Evolutionary conservation across 1,139 yeast species (phyloP), one percentile per base, ranked within the genome.

Genomic region (Taiozyma sp.): DNA sequence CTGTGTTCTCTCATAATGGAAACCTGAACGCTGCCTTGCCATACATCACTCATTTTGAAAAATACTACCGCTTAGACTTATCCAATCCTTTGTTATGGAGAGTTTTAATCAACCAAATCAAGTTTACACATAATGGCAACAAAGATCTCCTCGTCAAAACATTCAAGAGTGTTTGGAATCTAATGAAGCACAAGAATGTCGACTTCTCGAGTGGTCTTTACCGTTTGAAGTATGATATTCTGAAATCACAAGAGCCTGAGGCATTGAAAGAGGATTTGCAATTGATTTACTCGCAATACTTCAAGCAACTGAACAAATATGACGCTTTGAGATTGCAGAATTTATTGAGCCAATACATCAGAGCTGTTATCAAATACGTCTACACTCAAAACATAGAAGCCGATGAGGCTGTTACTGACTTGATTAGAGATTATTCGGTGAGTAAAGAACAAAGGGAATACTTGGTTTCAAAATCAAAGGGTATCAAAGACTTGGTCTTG

Each of bases 111-210:
- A 45, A 48, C 12, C 43, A 52, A 40, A 28, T 57, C 5, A 51
- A 49, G 22, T 16, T 48, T 14, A 45, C 52, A 28, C 45, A 47
- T 36, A 16, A 24, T 8, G 48, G 45, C 1, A 46, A 48, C 22
- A 16, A 41, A 4, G 52, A 53, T 9, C 23, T 19, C 5, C 43
- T 50, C 22, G 48, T 48, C 5, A 22, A 46, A 8, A 30, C 51
- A 5, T 57, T 58, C 39, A 45, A 45, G 13, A 43, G 41, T n/a
- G 42, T 59, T 38, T 60, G 64, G 62, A 42, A 27, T 2, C n/a
- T 52, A 30, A 57, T 57, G 55, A n/a, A 30, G 10, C 36, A 34
- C 19, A 47, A 52, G 28, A 34, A 49, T 1, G 57, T 51, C 9
- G 32, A 45, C 5, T 45, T 57, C 36, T 49, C 54, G 1, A 23